Evolutionary conservation across 345 rosid species (phyloP).

Genomic region (Luvunga scandens): DNA sequence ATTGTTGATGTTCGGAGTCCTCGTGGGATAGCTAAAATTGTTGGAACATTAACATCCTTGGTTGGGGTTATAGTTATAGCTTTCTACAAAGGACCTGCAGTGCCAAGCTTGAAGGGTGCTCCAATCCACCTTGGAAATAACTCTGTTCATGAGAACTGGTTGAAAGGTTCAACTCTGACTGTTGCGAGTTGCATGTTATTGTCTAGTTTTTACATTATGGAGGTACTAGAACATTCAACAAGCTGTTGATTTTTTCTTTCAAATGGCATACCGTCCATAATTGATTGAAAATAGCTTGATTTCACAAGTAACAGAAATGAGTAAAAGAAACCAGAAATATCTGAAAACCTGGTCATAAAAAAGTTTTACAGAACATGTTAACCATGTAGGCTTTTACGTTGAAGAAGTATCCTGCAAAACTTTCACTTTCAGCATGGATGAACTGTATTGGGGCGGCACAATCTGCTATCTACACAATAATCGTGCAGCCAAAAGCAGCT

Average conservation of each 20-base stretch:
- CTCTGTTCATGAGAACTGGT: conserved; percentile 19
- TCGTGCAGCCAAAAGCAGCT: conserved; percentile 12
- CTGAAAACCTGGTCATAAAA: background rate
- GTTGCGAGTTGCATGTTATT: conserved; percentile 24
- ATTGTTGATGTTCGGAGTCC: conserved; percentile 1
- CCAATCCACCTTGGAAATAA: conserved; percentile 15
- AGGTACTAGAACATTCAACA: conserved; percentile 15
- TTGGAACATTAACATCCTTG: conserved; percentile 14
- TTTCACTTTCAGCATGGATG: conserved; percentile 29
- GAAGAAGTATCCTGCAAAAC: conserved; percentile 31
- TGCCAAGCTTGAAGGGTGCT: conserved; percentile 20
- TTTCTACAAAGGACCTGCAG: conserved; percentile 25
- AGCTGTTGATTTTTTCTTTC: background rate
- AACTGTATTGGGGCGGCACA: conserved; percentile 24
- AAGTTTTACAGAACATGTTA: background rate
- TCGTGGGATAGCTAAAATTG: conserved; percentile 6
- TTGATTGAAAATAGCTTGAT: background rate
- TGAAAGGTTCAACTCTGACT: conserved; percentile 28
- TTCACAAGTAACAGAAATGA: background rate
- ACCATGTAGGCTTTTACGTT: conserved; percentile 23
- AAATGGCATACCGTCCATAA: background rate
- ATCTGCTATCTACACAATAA: conserved; percentile 27
- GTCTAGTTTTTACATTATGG: conserved; percentile 30
- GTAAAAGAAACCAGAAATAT: background rate
- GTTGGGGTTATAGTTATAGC: conserved; percentile 12